Evolutionary conservation across 345 rosid species (phyloP).

Genomic region (Populus davidiana): DNA sequence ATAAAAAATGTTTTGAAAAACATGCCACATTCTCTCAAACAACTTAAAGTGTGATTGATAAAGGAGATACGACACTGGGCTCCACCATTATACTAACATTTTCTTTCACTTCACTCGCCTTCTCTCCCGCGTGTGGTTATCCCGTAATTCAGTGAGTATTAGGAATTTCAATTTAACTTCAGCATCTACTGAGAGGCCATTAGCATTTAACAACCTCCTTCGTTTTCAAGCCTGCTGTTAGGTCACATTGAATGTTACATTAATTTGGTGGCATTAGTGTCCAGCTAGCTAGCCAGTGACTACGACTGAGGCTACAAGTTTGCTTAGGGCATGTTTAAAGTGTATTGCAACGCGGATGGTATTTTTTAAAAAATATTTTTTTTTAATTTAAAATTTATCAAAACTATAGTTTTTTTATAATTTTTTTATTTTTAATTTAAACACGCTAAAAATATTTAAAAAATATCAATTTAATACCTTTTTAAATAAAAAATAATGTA

Average conservation of each 20-base stretch:
- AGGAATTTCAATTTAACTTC: background rate
- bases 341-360: no score
- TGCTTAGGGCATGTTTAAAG: background rate
- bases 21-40: no score
- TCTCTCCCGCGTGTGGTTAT: background rate
- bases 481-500: no score
- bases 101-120: background rate
- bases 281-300: background rate
- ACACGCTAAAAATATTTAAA: no score
- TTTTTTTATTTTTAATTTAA: no score
- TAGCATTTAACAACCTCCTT: background rate
- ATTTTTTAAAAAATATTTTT: no score
- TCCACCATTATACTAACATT: background rate
- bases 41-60: background rate
- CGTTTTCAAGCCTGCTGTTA: background rate
- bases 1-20: no score
- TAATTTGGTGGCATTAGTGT: background rate
- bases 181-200: background rate
- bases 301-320: background rate
- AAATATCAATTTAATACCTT: no score
- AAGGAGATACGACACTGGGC: conserved; percentile 19
- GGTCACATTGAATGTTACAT: background rate
- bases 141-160: background rate
- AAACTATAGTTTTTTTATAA: no score
- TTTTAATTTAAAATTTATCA: no score